phyloP scores from a whole-genome alignment of 2,329 filamentous ascomycete species.

The Xylariomycetidae sp. region DNA sequence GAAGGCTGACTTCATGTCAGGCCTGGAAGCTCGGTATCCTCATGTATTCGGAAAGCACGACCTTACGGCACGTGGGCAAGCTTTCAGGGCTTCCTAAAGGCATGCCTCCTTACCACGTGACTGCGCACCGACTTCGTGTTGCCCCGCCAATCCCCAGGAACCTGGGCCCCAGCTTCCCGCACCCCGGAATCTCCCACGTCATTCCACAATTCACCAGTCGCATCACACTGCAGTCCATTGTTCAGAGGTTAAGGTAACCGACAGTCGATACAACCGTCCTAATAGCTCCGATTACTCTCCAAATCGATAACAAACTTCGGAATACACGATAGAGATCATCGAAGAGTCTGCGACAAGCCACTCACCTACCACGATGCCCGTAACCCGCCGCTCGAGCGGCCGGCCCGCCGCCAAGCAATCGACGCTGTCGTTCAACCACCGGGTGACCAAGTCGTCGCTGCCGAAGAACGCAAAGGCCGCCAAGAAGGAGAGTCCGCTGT shows the following conservation, averaged over 20 bases:
- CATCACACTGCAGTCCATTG: background rate
- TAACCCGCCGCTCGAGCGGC: conserved; percentile 40
- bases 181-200: conserved; percentile 21
- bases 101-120: conserved; percentile 38
- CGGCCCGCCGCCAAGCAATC: conserved; percentile 42
- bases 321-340: background rate
- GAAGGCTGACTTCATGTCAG: too few relatives aligned
- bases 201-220: conserved; percentile 11
- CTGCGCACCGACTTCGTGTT: conserved; percentile 44
- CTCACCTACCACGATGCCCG: conserved; percentile 33
- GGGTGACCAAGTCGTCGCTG: conserved; percentile 47
- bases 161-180: background rate
- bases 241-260: too few relatives aligned
- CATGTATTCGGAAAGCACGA: too few relatives aligned
- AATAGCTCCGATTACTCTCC: background rate
- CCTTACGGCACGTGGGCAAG: too few relatives aligned
- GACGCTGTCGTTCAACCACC: conserved; percentile 52
- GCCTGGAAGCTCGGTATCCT: too few relatives aligned
- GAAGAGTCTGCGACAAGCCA: background rate
- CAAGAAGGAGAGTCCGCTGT: conserved; percentile 27
- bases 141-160: conserved; percentile 47
- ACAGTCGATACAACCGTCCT: too few relatives aligned
- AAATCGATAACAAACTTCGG: background rate
- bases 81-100: background rate
- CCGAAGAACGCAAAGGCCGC: conserved; percentile 41